phyloP scores from a whole-genome alignment of 345 rosid genomes.

The Barbarea vulgaris region DNA sequence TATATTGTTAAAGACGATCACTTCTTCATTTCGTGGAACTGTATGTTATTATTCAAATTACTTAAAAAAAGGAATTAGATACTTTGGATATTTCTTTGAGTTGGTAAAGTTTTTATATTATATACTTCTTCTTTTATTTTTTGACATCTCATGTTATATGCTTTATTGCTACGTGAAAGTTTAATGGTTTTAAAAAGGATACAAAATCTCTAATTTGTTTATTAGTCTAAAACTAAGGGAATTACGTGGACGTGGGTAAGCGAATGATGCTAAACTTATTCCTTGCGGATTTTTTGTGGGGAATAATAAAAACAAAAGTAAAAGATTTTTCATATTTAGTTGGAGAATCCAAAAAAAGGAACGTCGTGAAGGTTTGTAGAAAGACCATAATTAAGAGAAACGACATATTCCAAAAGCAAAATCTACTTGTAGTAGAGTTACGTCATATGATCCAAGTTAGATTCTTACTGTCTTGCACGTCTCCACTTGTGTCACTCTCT shows the following conservation, averaged over 20 bases:
- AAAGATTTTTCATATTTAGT: not conserved
- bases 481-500: constrained; percentile 18
- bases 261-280: constrained; percentile 15
- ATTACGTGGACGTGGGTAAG: not conserved
- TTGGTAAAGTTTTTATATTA: constrained; percentile 11
- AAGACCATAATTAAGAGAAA: constrained; percentile 5
- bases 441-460: constrained; percentile 14
- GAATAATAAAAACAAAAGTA: not conserved
- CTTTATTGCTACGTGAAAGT: constrained; percentile 24
- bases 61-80: constrained; percentile 25
- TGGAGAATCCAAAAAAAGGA: constrained; percentile 19
- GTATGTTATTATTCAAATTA: constrained; percentile 15
- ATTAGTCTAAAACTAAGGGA: not conserved
- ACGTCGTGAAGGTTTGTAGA: constrained; percentile 17
- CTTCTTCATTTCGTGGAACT: not conserved
- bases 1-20: not conserved
- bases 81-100: constrained; percentile 5
- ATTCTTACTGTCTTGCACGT: constrained; percentile 25
- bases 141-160: not conserved
- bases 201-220: not conserved
- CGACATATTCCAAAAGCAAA: not conserved
- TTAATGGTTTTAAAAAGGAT: not conserved
- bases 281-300: not conserved
- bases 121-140: not conserved
- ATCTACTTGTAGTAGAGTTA: not conserved